Base-by-base conservation (phyloP, 2,329 filamentous ascomycete genomes). In the Didymella pomorum region DNA sequence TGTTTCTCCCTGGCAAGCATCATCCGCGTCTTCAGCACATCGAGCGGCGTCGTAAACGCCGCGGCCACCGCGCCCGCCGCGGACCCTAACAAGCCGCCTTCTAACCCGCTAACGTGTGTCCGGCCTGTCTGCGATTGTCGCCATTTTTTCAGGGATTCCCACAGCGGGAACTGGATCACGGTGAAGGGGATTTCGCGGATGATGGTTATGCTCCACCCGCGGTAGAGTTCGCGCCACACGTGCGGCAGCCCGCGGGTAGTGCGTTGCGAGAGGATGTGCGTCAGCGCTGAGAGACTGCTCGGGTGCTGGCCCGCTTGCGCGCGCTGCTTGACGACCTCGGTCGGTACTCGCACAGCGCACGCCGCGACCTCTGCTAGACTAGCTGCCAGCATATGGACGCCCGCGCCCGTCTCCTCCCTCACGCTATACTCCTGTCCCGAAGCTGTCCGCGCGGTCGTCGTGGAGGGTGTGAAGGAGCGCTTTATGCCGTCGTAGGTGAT, bases 151-250 rank as follows among this genome's bases (percentile, higher is more conserved):
- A 98, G 86, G 4, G 85, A 87, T 79, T 99, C 95, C 95, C 95
- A 99, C 63, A 99, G 84, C 44, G 95, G 95, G 76, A 99, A 99
- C 78, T 99, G 95, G 63, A 99, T 90, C 10, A 97, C 89, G 2
- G 96, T 98, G 72, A 99, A 99, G 4, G 95, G 95, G 61, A 99
- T 93, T 82, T 99, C 95, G 58, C 95, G 87, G 80, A 97, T 89
- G 51, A 99, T 89, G 1, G 95, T 99, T 68, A 98, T 93, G 18
- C 87, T 86, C 85, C 93, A 97, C 1, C 96, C 95, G 33, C 95
- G 85, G 78, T 99, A 99, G 55, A 99, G 79, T 79, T 97, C 93
- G 61, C 86, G 81, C 83, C 91, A 88, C 46, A 98, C 90, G 25
- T 87, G 80, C 61, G 66, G 63, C 58, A 81, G 33, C 26, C 84